A percentile compares a stretch with the other conserved stretches of the same genome.
Conservation (phyloP, 1,139 yeast genomes). For the Petasospora fabianii region DNA sequence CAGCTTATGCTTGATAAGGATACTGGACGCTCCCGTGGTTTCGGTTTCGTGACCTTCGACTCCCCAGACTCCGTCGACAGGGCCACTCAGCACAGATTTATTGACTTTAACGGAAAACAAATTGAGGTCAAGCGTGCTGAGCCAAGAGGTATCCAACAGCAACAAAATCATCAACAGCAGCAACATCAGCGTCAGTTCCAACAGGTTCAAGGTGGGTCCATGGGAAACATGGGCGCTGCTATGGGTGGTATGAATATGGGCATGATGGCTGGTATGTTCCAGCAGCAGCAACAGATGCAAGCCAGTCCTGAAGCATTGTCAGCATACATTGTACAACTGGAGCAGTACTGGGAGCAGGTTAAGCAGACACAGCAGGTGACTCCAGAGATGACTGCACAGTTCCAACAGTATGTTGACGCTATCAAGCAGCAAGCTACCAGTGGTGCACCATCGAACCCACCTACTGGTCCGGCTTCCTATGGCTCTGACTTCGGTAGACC, state of each 20-base stretch:
- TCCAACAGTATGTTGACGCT: conserved; percentile 26
- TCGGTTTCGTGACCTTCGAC: conserved; percentile 96
- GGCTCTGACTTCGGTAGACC: conserved; percentile 8
- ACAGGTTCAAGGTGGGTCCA: neutral
- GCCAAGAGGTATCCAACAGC: conserved; percentile 68
- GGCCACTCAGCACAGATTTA: conserved; percentile 79
- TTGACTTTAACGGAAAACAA: conserved; percentile 81
- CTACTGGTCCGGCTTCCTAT: conserved; percentile 24
- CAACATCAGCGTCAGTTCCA: conserved; percentile 29
- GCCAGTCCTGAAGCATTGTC: conserved; percentile 84
- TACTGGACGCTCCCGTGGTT: conserved; percentile 96
- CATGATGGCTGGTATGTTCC: conserved; percentile 13
- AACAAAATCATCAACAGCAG: conserved; percentile 34
- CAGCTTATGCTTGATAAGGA: conserved; percentile 98
- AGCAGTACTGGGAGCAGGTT: conserved; percentile 67
- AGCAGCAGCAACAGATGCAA: conserved; percentile 31
- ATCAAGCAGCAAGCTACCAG: conserved; percentile 22
- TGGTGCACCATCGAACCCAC: conserved; percentile 3
- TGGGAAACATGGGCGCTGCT: conserved; percentile 8
- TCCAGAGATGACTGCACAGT: conserved; percentile 34
- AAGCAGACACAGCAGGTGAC: conserved; percentile 45
- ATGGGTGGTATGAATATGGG: conserved; percentile 9
- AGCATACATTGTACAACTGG: conserved; percentile 86
- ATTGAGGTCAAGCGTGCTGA: conserved; percentile 99
- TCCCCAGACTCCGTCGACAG: conserved; percentile 94